These are phyloP conservation scores for Ceratocystis smalleyi DNA, from an alignment of 2,329 filamentous ascomycete genomes.

Conservation along the genomic window DNA sequence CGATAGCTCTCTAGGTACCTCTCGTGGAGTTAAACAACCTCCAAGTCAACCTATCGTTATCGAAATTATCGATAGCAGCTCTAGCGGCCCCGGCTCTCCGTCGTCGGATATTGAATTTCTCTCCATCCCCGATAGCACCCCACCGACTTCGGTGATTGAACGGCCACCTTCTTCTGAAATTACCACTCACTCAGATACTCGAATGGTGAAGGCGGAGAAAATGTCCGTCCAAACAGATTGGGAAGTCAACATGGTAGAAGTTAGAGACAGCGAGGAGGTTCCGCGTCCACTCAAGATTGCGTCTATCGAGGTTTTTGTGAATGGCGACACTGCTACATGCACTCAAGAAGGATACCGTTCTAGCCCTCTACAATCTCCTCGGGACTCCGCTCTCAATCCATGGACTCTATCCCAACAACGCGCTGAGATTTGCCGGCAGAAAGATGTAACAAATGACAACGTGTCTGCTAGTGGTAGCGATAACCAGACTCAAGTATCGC, in stretches of 20 bases:
- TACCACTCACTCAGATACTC: background rate
- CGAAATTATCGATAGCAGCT: background rate
- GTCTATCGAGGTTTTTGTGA: background rate
- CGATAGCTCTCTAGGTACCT: background rate
- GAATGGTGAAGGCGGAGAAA: background rate
- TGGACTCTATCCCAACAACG: conserved; percentile 5
- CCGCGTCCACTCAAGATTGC: background rate
- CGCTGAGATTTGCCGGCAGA: background rate
- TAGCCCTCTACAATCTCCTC: background rate
- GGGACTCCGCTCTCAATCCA: background rate
- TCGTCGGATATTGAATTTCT: background rate
- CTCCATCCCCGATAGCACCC: background rate
- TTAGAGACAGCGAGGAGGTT: background rate
- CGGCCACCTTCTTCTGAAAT: background rate
- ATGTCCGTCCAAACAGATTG: background rate
- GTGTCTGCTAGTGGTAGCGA: background rate
- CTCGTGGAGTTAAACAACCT: background rate
- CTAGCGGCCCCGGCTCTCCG: background rate
- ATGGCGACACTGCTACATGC: background rate
- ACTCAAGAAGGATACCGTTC: background rate
- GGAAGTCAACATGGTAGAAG: conserved; percentile 12
- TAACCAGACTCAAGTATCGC: background rate
- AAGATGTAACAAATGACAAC: background rate
- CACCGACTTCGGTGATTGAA: background rate
- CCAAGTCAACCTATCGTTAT: background rate